Evolutionary conservation across 257 asterid species (phyloP), one percentile per base, ranked within the genome.

Genomic region (Rehmannia glutinosa): DNA sequence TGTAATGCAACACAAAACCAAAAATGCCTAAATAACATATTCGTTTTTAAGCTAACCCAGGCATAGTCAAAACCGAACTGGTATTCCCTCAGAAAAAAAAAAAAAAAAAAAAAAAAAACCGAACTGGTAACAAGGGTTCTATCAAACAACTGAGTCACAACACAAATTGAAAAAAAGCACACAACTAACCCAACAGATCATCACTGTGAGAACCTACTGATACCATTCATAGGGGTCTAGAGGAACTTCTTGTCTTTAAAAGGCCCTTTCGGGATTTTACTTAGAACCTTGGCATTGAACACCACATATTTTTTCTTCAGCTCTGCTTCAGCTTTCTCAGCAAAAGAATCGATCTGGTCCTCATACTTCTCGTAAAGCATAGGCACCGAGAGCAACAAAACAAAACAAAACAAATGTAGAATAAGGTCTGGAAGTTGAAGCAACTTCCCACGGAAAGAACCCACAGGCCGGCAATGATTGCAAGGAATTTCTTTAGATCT

Each of bases 321-420:
- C 82, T 91, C 96, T 6, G 73, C 79, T 75, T 82, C 95, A 2
- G 89, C 96, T 74, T 88, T 91, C 86, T 91, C 97, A 27, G 85
- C 95, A 70, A 88, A 83, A 35, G 89, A 82, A 52, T 91, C 96
- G 15, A 91, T 81, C 86, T 88, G 84, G 76, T 88, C 91, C 82
- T 91, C 96, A 1, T 81, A 83, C 62, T 82, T 88, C 70, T 91
- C 97, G 8, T 91, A 91, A 38, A 86, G 75, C 62, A 88, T 71
- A 11, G 97, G 97, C 66, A 84, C 86, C 0, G 95, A 77, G 61
- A 79, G 96, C 84, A 91, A 64, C 74, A 86, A 64, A 43, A 88
- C 69, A 38, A 84, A 80, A 64, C 80, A 96, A 87, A n/a, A 92
- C 98, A 24, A 4, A 78, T 75, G 87, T 89, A 92, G 70, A 85